Percentiles rank a stretch among this genome's conserved stretches.
Evolutionary conservation across 805 yeast genomes (phyloP).

Genomic region (Debaryomyces hansenii): DNA sequence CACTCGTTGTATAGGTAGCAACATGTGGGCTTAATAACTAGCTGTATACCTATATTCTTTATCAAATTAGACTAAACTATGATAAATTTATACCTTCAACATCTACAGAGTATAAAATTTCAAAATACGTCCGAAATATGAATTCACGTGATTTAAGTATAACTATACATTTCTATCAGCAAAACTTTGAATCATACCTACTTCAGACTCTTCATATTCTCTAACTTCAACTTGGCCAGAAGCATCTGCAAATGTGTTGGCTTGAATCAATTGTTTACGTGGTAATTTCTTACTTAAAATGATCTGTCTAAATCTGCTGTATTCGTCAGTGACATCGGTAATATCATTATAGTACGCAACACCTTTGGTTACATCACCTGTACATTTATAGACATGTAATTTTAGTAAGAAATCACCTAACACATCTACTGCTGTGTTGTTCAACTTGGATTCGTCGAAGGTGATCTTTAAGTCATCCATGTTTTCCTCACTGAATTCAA

Average conservation of each 20-base stretch:
- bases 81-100: too few relatives aligned
- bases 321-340: conserved; percentile 65
- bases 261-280: conserved; percentile 81
- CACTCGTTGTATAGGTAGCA: conserved; percentile 1
- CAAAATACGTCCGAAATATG: not conserved
- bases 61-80: not conserved
- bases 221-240: conserved; percentile 51
- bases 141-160: not conserved
- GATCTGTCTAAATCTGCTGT: conserved; percentile 63
- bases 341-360: conserved; percentile 60
- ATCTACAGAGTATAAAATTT: not conserved
- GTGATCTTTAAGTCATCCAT: conserved; percentile 60
- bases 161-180: conserved; percentile 45
- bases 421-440: conserved; percentile 68
- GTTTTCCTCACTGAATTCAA: conserved; percentile 47
- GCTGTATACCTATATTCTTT: not conserved
- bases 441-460: conserved; percentile 63
- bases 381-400: conserved; percentile 76
- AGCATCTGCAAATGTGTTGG: conserved; percentile 57
- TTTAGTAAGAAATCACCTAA: conserved; percentile 69
- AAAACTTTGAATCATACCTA: conserved; percentile 79
- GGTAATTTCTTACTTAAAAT: conserved; percentile 76
- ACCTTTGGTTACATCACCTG: conserved; percentile 71
- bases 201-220: conserved; percentile 72
- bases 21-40: not conserved